A percentile compares a stretch with the other conserved stretches of the same genome.
Conservation (phyloP, 768 basidiomycete species). For the Lactarius deliciosus region DNA sequence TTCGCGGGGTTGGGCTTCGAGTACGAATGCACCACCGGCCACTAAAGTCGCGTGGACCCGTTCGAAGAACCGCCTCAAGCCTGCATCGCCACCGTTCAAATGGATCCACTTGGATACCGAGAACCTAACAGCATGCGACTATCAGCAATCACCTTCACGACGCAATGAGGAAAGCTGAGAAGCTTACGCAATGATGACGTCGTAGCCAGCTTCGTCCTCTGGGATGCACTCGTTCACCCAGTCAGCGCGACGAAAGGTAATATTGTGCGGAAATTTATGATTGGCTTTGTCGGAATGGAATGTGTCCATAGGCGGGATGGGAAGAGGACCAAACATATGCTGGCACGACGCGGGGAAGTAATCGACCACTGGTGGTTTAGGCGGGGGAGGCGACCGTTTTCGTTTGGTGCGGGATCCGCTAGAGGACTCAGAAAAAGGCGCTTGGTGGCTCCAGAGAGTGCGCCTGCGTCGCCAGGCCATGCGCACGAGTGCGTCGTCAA, state of each 20-base stretch:
- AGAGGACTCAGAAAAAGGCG: conserved; percentile 36
- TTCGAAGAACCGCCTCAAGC: conserved; percentile 63
- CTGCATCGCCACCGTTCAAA: conserved; percentile 75
- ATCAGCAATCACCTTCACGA: neutral
- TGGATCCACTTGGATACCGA: conserved; percentile 94
- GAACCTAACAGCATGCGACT: conserved; percentile 47
- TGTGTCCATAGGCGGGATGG: conserved; percentile 50
- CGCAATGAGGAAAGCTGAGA: neutral
- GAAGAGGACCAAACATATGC: conserved; percentile 72
- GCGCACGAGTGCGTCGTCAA: conserved; percentile 73
- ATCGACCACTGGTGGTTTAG: conserved; percentile 32
- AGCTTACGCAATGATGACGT: conserved; percentile 77
- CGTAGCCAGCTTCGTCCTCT: conserved; percentile 63
- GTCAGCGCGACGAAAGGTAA: conserved; percentile 68
- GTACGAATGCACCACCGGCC: conserved; percentile 65
- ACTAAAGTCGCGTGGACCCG: conserved; percentile 56
- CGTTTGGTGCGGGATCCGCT: conserved; percentile 23
- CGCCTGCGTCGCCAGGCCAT: conserved; percentile 73
- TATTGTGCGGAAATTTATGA: conserved; percentile 71
- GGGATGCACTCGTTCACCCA: conserved; percentile 61
- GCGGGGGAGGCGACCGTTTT: conserved; percentile 15
- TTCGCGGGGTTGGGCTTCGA: conserved; percentile 87
- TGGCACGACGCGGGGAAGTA: conserved; percentile 81
- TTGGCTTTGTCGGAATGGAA: conserved; percentile 31
- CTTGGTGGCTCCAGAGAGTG: conserved; percentile 68